Conservation (phyloP, 2,329 filamentous ascomycete species). For the Penicillium nordicum region DNA sequence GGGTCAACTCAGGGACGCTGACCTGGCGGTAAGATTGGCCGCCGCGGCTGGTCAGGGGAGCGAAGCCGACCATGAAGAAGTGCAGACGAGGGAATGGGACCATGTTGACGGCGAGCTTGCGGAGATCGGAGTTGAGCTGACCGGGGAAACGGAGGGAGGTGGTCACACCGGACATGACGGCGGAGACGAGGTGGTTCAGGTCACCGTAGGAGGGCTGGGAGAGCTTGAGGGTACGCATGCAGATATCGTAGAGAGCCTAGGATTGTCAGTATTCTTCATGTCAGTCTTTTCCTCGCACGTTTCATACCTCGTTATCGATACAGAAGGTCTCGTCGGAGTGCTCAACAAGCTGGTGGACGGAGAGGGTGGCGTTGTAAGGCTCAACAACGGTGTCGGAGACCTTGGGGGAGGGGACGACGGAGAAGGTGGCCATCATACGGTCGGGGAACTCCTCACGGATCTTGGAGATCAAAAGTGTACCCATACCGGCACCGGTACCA, state of each 20-base stretch:
- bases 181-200: conserved; percentile 98
- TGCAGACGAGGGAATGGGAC: conserved; percentile 99
- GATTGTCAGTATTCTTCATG: conserved; percentile 12
- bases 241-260: conserved; percentile 95
- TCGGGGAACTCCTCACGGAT: conserved; percentile 99
- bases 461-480: conserved; percentile 99
- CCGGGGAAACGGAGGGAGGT: conserved; percentile 98
- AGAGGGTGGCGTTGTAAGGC: conserved; percentile 99
- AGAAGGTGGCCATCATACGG: conserved; percentile 99
- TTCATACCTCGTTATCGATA: conserved; percentile 88
- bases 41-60: conserved; percentile 89
- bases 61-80: conserved; percentile 99
- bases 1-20: conserved; percentile 95
- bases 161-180: conserved; percentile 99
- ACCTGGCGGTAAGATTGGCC: conserved; percentile 96
- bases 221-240: conserved; percentile 99
- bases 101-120: conserved; percentile 99
- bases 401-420: conserved; percentile 97
- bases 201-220: conserved; percentile 98
- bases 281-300: neutral
- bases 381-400: conserved; percentile 99
- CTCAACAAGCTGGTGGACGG: conserved; percentile 97
- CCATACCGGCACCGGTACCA: conserved; percentile 99
- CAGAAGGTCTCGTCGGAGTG: conserved; percentile 99
- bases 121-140: conserved; percentile 99